Evolutionary conservation across 2,329 filamentous ascomycete species (phyloP).

Genomic region (Fusarium sp.): DNA sequence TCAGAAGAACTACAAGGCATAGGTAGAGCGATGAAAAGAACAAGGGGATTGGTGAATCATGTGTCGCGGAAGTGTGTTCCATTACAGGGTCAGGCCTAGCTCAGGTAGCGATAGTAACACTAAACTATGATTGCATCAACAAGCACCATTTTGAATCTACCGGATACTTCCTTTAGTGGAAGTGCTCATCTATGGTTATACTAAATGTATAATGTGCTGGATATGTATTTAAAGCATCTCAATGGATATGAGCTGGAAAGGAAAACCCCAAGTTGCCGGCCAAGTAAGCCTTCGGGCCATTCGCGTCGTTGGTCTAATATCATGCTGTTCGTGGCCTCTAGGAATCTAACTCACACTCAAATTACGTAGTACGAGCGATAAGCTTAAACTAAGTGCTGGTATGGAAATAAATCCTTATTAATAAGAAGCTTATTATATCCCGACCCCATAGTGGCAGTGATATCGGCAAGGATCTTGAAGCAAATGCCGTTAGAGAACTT

Average conservation of each 20-base stretch:
- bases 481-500: background rate
- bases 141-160: too few relatives aligned
- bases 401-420: too few relatives aligned
- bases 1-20: background rate
- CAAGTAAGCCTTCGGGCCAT: background rate
- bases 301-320: background rate
- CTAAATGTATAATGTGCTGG: background rate
- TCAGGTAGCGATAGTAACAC: background rate
- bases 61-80: background rate
- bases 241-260: fast-evolving
- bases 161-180: fast-evolving
- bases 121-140: background rate
- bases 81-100: background rate
- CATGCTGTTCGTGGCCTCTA: background rate
- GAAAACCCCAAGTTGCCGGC: too few relatives aligned
- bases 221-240: fast-evolving
- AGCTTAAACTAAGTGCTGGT: background rate
- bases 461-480: background rate
- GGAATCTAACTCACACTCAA: background rate
- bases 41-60: too few relatives aligned
- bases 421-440: background rate
- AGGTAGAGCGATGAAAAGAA: background rate
- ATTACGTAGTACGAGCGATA: background rate
- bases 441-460: background rate
- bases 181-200: background rate